phyloP scores from a whole-genome alignment of 2,329 filamentous ascomycete genomes.

The Penicillium olsonii region DNA sequence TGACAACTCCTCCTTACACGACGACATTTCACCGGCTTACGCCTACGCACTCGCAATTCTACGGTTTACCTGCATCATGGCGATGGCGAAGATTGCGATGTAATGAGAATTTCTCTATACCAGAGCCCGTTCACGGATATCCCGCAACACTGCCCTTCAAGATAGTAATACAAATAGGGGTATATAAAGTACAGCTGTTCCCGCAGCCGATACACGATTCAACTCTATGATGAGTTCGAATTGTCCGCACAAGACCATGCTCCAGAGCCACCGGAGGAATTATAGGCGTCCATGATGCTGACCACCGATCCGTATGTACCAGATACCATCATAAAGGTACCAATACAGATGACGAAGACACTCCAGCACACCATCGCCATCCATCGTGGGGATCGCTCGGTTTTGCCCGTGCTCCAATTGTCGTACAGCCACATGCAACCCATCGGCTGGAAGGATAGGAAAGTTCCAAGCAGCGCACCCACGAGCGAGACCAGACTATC shows the following conservation, averaged over 20 bases:
- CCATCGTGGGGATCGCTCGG: neutral
- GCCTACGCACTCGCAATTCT: no score
- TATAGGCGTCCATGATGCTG: neutral
- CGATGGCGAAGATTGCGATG: no score
- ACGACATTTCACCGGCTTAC: no score
- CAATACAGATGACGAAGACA: neutral
- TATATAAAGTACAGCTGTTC: neutral
- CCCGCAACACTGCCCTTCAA: no score
- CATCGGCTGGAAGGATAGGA: conserved; percentile 10
- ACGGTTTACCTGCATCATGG: no score
- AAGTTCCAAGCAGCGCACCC: conserved; percentile 39
- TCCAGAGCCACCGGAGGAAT: neutral
- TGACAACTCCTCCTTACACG: no score
- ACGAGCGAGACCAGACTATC: conserved; percentile 52
- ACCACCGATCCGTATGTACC: neutral
- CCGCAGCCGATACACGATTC: neutral
- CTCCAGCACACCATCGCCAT: neutral
- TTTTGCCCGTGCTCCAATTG: conserved; percentile 5
- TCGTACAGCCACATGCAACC: conserved; percentile 12
- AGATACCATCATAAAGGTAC: neutral
- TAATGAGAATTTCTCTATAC: neutral
- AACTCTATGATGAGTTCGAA: neutral
- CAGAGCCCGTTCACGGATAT: no score
- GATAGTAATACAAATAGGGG: no score
- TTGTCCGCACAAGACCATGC: neutral